These are phyloP conservation scores for Ambrosia trifida DNA, from an alignment of 129 eudicot species.

Conservation along the genomic window DNA sequence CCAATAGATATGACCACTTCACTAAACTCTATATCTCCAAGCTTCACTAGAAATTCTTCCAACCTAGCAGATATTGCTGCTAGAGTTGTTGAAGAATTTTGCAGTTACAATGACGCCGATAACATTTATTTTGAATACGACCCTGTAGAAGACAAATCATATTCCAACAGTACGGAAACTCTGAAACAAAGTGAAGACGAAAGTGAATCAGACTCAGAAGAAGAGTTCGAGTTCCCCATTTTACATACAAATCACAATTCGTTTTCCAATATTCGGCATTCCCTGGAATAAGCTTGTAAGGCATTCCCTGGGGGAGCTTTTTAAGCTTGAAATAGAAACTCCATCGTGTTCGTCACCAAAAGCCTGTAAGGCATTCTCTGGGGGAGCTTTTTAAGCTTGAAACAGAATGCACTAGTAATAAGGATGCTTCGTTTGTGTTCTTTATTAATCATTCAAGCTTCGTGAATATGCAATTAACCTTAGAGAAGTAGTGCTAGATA, in stretches of 20 bases:
- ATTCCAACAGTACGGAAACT: background rate
- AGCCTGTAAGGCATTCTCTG: no score
- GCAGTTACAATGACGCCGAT: conserved; percentile 25
- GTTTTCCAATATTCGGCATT: conserved; percentile 57
- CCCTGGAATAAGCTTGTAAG: conserved; percentile 29
- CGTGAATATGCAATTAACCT: no score
- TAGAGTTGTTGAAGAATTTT: conserved; percentile 57
- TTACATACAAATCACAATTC: conserved; percentile 28
- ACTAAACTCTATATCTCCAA: conserved; percentile 40
- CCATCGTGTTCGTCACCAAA: conserved; percentile 66
- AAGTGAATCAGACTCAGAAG: conserved; percentile 27
- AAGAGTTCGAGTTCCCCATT: conserved; percentile 61
- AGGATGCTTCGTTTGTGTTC: no score
- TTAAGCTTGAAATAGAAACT: conserved; percentile 50
- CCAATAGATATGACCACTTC: conserved; percentile 28
- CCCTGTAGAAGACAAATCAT: background rate
- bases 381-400: no score
- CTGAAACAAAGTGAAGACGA: background rate
- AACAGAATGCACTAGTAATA: conserved; percentile 1
- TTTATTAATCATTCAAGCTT: no score
- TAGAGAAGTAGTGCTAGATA: no score
- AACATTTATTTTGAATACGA: conserved; percentile 16
- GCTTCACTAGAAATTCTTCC: conserved; percentile 61
- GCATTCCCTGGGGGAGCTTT: conserved; percentile 50
- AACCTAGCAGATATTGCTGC: conserved; percentile 57